Evolutionary conservation across 176 grass and related monocot species (phyloP), one percentile per base, ranked within the genome.

Genomic region (Oryza meyeriana): DNA sequence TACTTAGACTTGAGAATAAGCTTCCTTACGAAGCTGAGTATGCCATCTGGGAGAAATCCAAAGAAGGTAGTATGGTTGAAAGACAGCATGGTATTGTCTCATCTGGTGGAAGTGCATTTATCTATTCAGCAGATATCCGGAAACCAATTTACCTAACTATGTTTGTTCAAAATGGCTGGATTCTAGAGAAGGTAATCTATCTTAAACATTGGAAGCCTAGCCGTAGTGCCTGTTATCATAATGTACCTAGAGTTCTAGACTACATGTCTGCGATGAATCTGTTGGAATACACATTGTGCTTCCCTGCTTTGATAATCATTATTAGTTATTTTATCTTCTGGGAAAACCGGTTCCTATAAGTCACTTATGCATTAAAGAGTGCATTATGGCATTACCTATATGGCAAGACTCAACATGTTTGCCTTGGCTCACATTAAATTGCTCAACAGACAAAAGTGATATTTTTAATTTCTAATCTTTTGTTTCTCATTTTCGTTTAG

Each of bases 1-100:
- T 87, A 84, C 78, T 98, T 75, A 87, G 92, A 75, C 87, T 98
- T 79, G 95, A 98, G 91, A 98, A 98, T 84, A 98, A 95, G 76
- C 90, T 98, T 73, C 95, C 95, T 8, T 90, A 79, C 57, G 90
- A 95, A 85, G 79, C 90, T 93, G 92, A 95, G 79, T 98, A 93
- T 95, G 85, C 90, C 88, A 86, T 98, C 77, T 98, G 92, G 95
- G 92, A 98, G 88, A 94, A 81, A 71, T 85, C 83, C n/a, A 11
- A 14, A 80, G 91, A 93, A 82, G 87, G 92, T 74, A 98, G 82
- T 88, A 91, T 91, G 92, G 91, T 95, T 58, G 92, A 98, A 82
- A 89, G 87, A 76, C 95, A 95, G 76, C 88, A 90, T 93, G 87
- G 88, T 72, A 73, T 90, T 66, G 77, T 98, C 57, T 66, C 69